phyloP scores from a whole-genome alignment of 352 stramenopile genomes.

The Phytophthora cryptogea region DNA sequence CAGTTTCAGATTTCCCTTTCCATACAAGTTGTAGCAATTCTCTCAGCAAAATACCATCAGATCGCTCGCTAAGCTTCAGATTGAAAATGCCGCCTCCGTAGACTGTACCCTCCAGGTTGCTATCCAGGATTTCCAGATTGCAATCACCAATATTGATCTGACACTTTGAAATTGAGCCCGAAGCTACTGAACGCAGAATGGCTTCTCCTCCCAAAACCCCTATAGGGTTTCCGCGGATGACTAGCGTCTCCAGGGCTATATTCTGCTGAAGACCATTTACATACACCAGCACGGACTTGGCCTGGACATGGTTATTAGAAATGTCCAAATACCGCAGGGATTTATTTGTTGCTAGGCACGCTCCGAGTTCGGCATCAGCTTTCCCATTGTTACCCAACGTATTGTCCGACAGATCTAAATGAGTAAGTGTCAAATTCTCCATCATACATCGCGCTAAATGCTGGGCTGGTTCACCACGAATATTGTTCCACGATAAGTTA shows the following conservation, averaged over 20 bases:
- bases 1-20: conserved; percentile 64
- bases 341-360: conserved; percentile 69
- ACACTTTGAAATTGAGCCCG: conserved; percentile 50
- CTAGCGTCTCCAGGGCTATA: conserved; percentile 47
- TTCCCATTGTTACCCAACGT: conserved; percentile 71
- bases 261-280: conserved; percentile 70
- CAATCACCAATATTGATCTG: conserved; percentile 68
- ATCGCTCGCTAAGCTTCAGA: conserved; percentile 54
- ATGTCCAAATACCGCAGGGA: conserved; percentile 64
- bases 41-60: conserved; percentile 56
- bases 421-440: conserved; percentile 68
- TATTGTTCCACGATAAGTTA: conserved; percentile 81
- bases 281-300: conserved; percentile 62
- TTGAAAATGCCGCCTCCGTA: conserved; percentile 56
- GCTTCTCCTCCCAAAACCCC: conserved; percentile 61
- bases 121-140: conserved; percentile 67
- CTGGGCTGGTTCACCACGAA: conserved; percentile 65
- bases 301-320: conserved; percentile 72
- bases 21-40: conserved; percentile 60
- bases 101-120: conserved; percentile 46
- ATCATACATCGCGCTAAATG: conserved; percentile 71
- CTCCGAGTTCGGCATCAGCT: conserved; percentile 62
- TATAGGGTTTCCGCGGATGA: conserved; percentile 73
- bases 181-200: conserved; percentile 56
- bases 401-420: conserved; percentile 74